Percentiles rank a stretch among this genome's conserved stretches.
Conservation (phyloP, 2,329 filamentous ascomycete genomes). For the Emergomyces orientalis region DNA sequence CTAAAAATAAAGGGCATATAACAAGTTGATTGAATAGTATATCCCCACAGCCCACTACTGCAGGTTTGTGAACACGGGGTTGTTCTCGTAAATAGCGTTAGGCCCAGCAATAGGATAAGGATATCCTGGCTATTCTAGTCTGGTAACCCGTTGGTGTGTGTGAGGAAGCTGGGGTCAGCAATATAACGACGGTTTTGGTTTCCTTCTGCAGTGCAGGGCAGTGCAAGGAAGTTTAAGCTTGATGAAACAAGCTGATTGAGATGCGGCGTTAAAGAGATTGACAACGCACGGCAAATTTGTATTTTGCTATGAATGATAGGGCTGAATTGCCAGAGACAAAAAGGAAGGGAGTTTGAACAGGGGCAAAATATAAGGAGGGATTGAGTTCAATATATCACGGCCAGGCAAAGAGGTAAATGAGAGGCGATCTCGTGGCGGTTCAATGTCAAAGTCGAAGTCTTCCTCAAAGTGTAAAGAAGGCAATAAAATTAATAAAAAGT, state of each 20-base stretch:
- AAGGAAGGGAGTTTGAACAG: background rate
- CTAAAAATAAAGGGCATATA: background rate
- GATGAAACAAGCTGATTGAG: conserved; percentile 12
- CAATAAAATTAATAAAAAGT: background rate
- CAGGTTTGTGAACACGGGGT: background rate
- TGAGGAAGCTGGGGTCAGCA: background rate
- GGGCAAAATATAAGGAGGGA: background rate
- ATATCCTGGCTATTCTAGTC: background rate
- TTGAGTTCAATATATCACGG: background rate
- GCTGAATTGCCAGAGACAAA: background rate
- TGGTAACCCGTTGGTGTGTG: background rate
- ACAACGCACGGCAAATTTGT: conserved; percentile 11
- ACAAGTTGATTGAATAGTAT: background rate
- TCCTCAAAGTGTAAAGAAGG: background rate
- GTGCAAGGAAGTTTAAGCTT: background rate
- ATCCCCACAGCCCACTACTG: background rate
- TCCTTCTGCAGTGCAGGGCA: background rate
- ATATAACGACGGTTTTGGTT: background rate
- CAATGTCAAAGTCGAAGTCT: background rate
- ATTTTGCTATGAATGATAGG: background rate
- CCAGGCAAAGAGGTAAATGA: background rate
- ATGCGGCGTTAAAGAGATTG: conserved; percentile 12
- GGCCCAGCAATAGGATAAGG: background rate
- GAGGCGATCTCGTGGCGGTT: background rate
- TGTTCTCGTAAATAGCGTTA: background rate